Percentiles rank a stretch among this genome's conserved stretches.
Evolutionary conservation across 2,329 filamentous ascomycete species (phyloP).

Genomic region (Diaporthe citri): DNA sequence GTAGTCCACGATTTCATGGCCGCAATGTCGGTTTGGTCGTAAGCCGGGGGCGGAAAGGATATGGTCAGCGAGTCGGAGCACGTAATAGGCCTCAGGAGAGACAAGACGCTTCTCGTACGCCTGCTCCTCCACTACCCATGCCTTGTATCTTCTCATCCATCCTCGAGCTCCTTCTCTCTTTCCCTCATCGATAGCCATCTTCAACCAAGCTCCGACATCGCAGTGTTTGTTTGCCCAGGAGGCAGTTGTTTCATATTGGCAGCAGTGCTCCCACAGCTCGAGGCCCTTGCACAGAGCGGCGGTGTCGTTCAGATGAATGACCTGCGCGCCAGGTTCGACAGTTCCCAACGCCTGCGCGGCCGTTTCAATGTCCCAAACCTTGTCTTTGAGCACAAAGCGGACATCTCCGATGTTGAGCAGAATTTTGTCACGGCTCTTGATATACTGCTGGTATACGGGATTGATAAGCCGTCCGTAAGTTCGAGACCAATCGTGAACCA

Average conservation of each 20-base stretch:
- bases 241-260: not conserved
- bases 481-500: not conserved
- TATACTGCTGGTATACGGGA: not conserved
- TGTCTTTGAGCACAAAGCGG: too few relatives aligned
- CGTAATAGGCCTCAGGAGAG: not conserved
- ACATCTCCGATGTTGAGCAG: not conserved
- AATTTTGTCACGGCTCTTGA: not conserved
- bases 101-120: not conserved
- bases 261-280: not conserved
- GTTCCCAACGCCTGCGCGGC: not conserved
- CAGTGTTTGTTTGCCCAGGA: too few relatives aligned
- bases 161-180: not conserved
- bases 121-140: not conserved
- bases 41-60: not conserved
- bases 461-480: too few relatives aligned
- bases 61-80: not conserved
- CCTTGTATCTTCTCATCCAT: not conserved
- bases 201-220: not conserved
- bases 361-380: too few relatives aligned
- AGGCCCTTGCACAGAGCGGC: not conserved
- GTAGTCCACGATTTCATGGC: not conserved
- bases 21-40: not conserved
- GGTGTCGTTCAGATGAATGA: not conserved
- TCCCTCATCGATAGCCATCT: not conserved
- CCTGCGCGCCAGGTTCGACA: not conserved